These are phyloP conservation scores for Ceratocystis diversiconidia DNA, from an alignment of 2,329 filamentous ascomycete genomes.

Conservation along the genomic window DNA sequence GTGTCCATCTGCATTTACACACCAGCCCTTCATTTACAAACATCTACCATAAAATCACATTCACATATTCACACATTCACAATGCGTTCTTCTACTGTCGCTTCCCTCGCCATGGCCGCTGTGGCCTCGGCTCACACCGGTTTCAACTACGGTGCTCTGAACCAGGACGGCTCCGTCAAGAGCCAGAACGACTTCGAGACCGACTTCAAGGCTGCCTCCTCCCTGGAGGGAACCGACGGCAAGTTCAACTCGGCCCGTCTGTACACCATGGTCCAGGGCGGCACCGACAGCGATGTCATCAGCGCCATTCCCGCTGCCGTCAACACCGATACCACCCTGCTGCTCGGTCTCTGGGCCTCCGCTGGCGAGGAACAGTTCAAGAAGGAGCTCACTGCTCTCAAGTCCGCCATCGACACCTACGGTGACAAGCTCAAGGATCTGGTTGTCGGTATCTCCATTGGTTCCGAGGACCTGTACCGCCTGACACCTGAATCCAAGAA, in stretches of 20 bases:
- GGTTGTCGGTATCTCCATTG: slow-evolving; percentile 72
- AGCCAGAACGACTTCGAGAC: slow-evolving; percentile 50
- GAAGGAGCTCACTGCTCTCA: slow-evolving; percentile 62
- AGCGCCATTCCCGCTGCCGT: slow-evolving; percentile 72
- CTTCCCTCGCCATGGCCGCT: slow-evolving; percentile 11
- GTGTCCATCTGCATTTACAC: neutral
- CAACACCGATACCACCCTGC: slow-evolving; percentile 58
- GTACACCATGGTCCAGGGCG: slow-evolving; percentile 53
- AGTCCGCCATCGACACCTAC: slow-evolving; percentile 53
- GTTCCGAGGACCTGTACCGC: slow-evolving; percentile 77
- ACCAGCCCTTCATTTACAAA: slow-evolving; percentile 11
- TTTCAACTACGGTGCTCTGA: slow-evolving; percentile 59
- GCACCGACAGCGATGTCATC: slow-evolving; percentile 48
- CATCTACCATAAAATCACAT: neutral
- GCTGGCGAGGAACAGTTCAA: slow-evolving; percentile 47
- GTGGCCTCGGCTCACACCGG: slow-evolving; percentile 37
- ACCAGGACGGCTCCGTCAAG: slow-evolving; percentile 46
- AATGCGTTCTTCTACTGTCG: slow-evolving; percentile 18
- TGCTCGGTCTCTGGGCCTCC: slow-evolving; percentile 76
- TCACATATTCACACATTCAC: slow-evolving; percentile 7
- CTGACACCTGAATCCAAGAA: slow-evolving; percentile 54
- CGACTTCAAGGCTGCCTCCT: slow-evolving; percentile 52
- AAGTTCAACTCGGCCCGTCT: slow-evolving; percentile 54
- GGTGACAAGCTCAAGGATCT: slow-evolving; percentile 49
- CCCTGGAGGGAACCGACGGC: slow-evolving; percentile 47